Evolutionary conservation across 129 eudicot species (phyloP).

Genomic region (Rutidosis leptorrhynchoides): DNA sequence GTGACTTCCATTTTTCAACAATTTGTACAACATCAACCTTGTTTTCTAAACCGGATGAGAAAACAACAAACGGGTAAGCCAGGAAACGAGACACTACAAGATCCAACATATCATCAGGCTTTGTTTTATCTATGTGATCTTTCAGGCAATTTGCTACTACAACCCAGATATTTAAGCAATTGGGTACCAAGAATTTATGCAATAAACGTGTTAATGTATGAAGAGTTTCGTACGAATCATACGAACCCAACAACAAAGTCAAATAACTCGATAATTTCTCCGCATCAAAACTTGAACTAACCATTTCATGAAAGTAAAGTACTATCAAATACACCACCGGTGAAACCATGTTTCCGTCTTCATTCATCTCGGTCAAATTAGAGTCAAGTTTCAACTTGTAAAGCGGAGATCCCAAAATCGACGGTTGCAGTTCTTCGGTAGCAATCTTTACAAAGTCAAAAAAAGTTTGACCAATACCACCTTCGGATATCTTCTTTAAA

Average conservation of each 20-base stretch:
- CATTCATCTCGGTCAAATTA: slow-evolving; percentile 28
- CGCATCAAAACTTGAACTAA: slow-evolving; percentile 31
- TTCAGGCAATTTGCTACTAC: slow-evolving; percentile 51
- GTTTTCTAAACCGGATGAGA: slow-evolving; percentile 18
- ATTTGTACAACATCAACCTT: slow-evolving; percentile 43
- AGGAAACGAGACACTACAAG: slow-evolving; percentile 47
- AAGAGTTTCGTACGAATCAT: slow-evolving; percentile 48
- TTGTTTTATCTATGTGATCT: slow-evolving; percentile 36
- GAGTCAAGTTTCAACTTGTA: slow-evolving; percentile 53
- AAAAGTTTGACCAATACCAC: slow-evolving; percentile 28
- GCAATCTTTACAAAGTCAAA: slow-evolving; percentile 47
- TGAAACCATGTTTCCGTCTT: slow-evolving; percentile 40
- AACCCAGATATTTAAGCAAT: slow-evolving; percentile 51
- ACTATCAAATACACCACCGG: slow-evolving; percentile 47
- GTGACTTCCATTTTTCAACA: slow-evolving; percentile 49
- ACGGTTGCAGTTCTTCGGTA: slow-evolving; percentile 47
- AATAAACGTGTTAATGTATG: slow-evolving; percentile 38
- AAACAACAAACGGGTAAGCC: slow-evolving; percentile 52
- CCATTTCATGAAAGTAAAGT: slow-evolving; percentile 40
- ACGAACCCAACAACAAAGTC: slow-evolving; percentile 39
- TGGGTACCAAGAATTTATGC: slow-evolving; percentile 24
- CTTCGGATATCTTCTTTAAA: slow-evolving; percentile 40
- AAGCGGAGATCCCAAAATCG: slow-evolving; percentile 66
- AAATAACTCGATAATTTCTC: slow-evolving; percentile 35
- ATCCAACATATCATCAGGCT: slow-evolving; percentile 34